phyloP scores from a whole-genome alignment of 2,329 filamentous ascomycete species.

The Ophiostoma himal-ulmi region DNA sequence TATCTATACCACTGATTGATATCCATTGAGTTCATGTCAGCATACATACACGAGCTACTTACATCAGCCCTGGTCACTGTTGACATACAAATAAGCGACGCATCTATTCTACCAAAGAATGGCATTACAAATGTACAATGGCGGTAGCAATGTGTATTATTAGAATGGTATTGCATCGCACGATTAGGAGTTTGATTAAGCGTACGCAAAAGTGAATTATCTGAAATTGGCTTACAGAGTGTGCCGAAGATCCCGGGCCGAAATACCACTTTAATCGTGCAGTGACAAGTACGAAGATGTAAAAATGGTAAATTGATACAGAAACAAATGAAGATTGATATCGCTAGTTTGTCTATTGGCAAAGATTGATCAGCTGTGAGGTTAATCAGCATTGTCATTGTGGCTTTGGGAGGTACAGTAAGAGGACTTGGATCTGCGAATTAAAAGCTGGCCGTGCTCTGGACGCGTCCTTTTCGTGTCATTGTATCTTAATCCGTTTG shows the following conservation, averaged over 20 bases:
- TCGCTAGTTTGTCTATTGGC: not conserved
- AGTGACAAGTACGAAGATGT: not conserved
- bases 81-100: not conserved
- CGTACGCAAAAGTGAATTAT: not conserved
- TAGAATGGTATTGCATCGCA: not conserved
- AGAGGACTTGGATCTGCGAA: not conserved
- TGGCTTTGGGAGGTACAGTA: not conserved
- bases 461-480: not conserved
- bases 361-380: not conserved
- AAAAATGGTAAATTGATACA: not conserved
- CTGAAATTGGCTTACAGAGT: not conserved
- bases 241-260: constrained; percentile 1
- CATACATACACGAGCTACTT: not conserved
- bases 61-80: not conserved
- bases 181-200: not conserved
- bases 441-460: not conserved
- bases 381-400: not conserved
- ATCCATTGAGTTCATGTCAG: not conserved
- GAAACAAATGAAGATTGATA: not conserved
- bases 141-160: not conserved
- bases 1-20: not conserved
- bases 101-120: not conserved
- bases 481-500: not conserved
- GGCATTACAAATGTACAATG: constrained; percentile 7
- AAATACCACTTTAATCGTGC: not conserved